Evolutionary conservation across 2,329 filamentous ascomycete genomes (phyloP).

Genomic region (Sporothrix inflata): DNA sequence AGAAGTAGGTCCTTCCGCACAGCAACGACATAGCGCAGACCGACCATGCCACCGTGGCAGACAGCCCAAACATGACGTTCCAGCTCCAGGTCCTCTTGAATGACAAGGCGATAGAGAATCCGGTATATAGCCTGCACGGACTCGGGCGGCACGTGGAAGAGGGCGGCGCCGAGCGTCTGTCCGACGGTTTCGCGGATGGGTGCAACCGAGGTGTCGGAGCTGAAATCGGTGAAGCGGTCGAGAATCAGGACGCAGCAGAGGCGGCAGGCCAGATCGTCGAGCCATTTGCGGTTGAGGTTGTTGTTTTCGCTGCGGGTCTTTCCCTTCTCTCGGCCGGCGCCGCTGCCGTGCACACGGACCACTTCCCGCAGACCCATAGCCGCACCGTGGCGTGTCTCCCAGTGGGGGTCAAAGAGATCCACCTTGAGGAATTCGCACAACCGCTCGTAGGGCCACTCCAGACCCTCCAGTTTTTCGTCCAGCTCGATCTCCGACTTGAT

Average conservation of each 20-base stretch:
- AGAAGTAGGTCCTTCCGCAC: slow-evolving; percentile 91
- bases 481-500: slow-evolving; percentile 86
- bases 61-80: slow-evolving; percentile 85
- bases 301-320: slow-evolving; percentile 78
- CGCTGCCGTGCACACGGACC: slow-evolving; percentile 84
- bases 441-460: slow-evolving; percentile 91
- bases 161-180: slow-evolving; percentile 85
- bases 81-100: slow-evolving; percentile 79
- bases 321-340: slow-evolving; percentile 76
- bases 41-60: slow-evolving; percentile 97
- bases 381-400: slow-evolving; percentile 95
- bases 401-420: slow-evolving; percentile 89
- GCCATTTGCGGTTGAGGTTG: slow-evolving; percentile 76
- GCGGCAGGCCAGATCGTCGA: slow-evolving; percentile 93
- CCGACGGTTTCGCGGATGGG: slow-evolving; percentile 95
- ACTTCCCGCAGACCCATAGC: slow-evolving; percentile 94
- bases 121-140: slow-evolving; percentile 85
- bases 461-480: slow-evolving; percentile 74
- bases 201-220: slow-evolving; percentile 94
- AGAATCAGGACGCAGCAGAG: slow-evolving; percentile 96
- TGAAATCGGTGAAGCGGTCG: slow-evolving; percentile 96
- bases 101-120: slow-evolving; percentile 85
- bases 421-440: slow-evolving; percentile 92
- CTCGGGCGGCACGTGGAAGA: slow-evolving; percentile 77
- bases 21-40: slow-evolving; percentile 90